Conservation (phyloP, 139 green algal genomes). For the Asterochloris sp. region DNA sequence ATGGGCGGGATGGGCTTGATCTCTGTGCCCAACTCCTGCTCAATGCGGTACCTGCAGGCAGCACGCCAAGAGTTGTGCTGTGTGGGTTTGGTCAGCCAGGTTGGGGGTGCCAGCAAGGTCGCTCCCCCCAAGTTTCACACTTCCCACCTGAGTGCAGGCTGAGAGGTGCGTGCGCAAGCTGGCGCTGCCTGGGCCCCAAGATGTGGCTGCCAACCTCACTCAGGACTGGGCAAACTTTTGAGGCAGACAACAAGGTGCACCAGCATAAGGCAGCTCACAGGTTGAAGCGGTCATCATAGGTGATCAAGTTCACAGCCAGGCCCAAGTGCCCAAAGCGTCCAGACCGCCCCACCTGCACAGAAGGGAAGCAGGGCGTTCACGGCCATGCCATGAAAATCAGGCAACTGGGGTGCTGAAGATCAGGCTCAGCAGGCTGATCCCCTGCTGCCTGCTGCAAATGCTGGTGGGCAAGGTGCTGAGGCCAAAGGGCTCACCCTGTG, state of each 20-base stretch:
- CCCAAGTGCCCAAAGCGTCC: slow-evolving; percentile 99
- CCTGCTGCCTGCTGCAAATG: not conserved
- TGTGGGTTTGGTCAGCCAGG: not conserved
- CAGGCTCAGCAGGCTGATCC: too few species aligned
- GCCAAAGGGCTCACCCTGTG: slow-evolving; percentile 72
- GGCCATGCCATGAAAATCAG: not conserved
- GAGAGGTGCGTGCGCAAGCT: too few species aligned
- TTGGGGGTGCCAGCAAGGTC: not conserved
- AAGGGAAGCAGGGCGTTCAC: too few species aligned
- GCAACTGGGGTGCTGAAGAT: too few species aligned
- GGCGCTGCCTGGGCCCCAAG: too few species aligned
- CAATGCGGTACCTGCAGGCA: slow-evolving; percentile 81
- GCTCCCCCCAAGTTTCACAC: too few species aligned
- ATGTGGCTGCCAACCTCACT: too few species aligned
- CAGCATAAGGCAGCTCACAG: slow-evolving; percentile 51
- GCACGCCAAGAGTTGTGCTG: not conserved
- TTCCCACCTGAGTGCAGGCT: too few species aligned
- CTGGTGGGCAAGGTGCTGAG: not conserved
- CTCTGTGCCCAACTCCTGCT: slow-evolving; percentile 99
- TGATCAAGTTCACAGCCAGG: slow-evolving; percentile 98
- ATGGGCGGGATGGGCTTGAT: slow-evolving; percentile 97
- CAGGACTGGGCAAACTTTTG: too few species aligned
- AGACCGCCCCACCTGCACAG: slow-evolving; percentile 76
- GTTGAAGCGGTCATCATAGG: slow-evolving; percentile 98
- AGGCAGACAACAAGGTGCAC: too few species aligned